Evolutionary conservation across 2,329 filamentous ascomycete species (phyloP).

Genomic region (Kalaharituber pfeilii): DNA sequence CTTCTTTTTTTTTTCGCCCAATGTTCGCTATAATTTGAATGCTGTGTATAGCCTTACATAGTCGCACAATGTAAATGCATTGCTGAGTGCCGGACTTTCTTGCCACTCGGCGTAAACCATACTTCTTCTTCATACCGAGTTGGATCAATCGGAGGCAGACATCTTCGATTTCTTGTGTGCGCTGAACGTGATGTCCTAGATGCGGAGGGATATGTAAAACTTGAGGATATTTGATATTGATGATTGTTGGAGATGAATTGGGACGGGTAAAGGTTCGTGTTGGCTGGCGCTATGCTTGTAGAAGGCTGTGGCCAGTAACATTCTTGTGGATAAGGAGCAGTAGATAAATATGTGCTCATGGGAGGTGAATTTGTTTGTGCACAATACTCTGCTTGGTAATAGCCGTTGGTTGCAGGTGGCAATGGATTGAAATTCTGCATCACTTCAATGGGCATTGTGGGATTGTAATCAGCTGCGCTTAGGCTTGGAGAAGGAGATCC

Average conservation of each 20-base stretch:
- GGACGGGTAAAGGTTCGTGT: background rate
- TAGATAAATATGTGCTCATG: background rate
- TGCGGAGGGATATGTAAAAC: background rate
- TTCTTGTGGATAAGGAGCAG: background rate
- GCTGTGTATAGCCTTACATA: too few relatives aligned
- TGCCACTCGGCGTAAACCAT: background rate
- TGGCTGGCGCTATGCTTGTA: background rate
- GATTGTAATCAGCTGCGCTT: background rate
- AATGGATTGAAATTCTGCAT: background rate
- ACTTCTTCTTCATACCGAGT: background rate
- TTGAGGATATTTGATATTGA: background rate
- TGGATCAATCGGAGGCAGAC: background rate
- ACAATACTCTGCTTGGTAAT: background rate
- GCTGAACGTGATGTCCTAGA: background rate
- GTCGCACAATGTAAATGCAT: constrained; percentile 1
- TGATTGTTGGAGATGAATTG: background rate
- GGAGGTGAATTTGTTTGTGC: background rate
- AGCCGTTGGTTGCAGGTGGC: background rate
- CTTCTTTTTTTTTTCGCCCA: too few relatives aligned
- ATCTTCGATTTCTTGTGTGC: background rate
- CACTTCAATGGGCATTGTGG: background rate
- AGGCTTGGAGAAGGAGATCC: background rate
- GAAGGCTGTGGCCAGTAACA: background rate
- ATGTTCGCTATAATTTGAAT: too few relatives aligned
- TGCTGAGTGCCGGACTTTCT: background rate